Evolutionary conservation across 305 asterid genomes (phyloP).

Genomic region (Plantago coronopus): DNA sequence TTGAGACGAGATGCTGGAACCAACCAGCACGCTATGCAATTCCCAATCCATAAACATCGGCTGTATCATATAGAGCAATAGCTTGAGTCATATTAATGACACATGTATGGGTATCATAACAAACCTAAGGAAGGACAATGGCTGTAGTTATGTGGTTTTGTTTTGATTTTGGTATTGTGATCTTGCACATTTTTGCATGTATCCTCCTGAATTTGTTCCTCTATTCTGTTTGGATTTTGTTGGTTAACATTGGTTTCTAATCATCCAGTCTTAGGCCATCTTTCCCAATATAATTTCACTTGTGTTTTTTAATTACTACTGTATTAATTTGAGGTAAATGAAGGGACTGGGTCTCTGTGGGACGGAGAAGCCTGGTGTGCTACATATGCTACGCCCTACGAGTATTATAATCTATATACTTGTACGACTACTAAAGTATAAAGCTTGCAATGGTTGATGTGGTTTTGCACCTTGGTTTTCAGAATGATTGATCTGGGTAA

Average conservation of each 20-base stretch:
- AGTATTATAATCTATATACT: too few relatives aligned
- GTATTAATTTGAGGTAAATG: too few relatives aligned
- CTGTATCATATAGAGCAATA: slow-evolving; percentile 23
- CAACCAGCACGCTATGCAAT: slow-evolving; percentile 34
- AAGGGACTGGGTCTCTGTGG: too few relatives aligned
- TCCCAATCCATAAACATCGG: slow-evolving; percentile 21
- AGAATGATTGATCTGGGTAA: too few relatives aligned
- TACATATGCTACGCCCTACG: too few relatives aligned
- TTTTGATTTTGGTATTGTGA: not conserved
- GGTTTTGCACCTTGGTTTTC: too few relatives aligned
- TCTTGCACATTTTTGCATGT: not conserved
- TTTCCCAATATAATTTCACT: too few relatives aligned
- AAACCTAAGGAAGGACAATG: slow-evolving; percentile 14
- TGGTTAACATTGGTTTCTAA: not conserved
- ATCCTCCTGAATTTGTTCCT: not conserved
- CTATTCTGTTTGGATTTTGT: not conserved
- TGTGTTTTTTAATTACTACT: too few relatives aligned
- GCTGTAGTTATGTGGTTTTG: slow-evolving; percentile 12
- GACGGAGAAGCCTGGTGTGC: too few relatives aligned
- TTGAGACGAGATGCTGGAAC: slow-evolving; percentile 29
- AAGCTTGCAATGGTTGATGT: too few relatives aligned
- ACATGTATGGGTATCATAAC: slow-evolving; percentile 15
- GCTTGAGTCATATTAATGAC: slow-evolving; percentile 16
- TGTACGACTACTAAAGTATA: too few relatives aligned
- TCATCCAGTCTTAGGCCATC: too few relatives aligned